Base-by-base conservation (phyloP, 2,329 filamentous ascomycete species). In the Chaetomiaceae sp. region DNA sequence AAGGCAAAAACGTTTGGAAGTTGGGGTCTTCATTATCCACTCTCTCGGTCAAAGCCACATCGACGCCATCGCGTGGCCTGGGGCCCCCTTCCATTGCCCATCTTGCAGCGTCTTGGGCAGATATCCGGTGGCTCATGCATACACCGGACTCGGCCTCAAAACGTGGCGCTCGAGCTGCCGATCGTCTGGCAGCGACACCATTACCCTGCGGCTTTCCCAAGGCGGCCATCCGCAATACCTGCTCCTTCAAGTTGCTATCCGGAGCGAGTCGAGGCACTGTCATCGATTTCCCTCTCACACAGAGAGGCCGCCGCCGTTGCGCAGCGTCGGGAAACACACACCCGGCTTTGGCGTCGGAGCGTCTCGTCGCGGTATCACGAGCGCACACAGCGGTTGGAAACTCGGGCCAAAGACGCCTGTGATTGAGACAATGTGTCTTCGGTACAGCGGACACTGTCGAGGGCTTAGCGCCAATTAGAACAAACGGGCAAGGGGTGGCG, bases 31-130 rank as follows among this genome's bases (percentile, higher is more conserved):
- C 22, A 24, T 20, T 20, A 11, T 11, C 12, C 14, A 19, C 19
- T 24, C 37, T 37, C 45, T n/a, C n/a, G n/a, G n/a, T n/a, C n/a
- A n/a, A 52, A 55, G 52, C 54, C 50, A 53, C 50, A 26, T 35
- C 30, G 34, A 37, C 50, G 45, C 45, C 45, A 51, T 52, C 38
- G 42, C 42, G 38, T 44, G 42, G 30, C 45, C 34, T 15, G 20
- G 19, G 11, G 24, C 29, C 37, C n/a, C n/a, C 36, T 33, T 38
- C 33, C 44, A 41, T 42, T 47, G 33, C 34, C 22, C 48, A 53
- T 48, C 50, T 53, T 50, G 48, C 50, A 53, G 50, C 32, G 12
- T 7, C 34, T 19, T 9, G 26, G 17, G 46, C 42, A 45, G 48
- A 48, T 50, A 41, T 24, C 36, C 42, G 41, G 19, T 17, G 12